Evolutionary conservation across 192 early-diverging fungal genomes (phyloP), one percentile per base, ranked within the genome.

Genomic region (Chytriomyces confervae): DNA sequence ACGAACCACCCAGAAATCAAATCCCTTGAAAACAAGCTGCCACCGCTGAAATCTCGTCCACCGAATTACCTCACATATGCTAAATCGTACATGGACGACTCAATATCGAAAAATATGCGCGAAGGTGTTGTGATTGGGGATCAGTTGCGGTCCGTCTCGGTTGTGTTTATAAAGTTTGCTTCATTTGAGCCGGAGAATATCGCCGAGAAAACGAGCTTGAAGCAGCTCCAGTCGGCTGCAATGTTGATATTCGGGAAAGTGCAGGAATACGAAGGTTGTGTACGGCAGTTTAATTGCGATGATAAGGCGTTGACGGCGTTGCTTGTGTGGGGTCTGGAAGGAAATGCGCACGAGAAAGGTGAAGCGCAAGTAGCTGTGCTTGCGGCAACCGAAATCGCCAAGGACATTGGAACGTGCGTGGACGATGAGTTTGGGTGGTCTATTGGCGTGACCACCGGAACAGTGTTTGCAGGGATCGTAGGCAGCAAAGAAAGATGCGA

Each of bases 231-330:
- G 23, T 23, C 49, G 8, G 13, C 18, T 13, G 45, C 50, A 7
- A 23, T 45, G 18, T 11, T 49, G 23, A 71, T 79, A 65, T 23
- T 79, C 1, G 27, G 45, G 18, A 51, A 49, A 45, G 48, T 65
- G 18, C 66, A 36, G 13, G 44, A 49, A 18, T 49, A 72, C 60
- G 62, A 57, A 8, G 77, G 77, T 7, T 65, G 50, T 24, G 20
- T 71, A n/a, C 77, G 77, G 6, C 77, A 79, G 47, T 69, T 79
- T 48, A 72, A 71, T 57, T 79, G 68, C 27, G 77, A 79, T 49
- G 77, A 79, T 29, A 79, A 79, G 61, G 7, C 69, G 7, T 45
- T 79, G 23, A 79, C 69, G 3, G 77, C 77, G 24, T 65, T 79
- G 62, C 23, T 72, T 6, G 43, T 71, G 6, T 79, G 69, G 69